Conservation (phyloP, 176 grass and related monocot genomes). For the Triticum timopheevii region DNA sequence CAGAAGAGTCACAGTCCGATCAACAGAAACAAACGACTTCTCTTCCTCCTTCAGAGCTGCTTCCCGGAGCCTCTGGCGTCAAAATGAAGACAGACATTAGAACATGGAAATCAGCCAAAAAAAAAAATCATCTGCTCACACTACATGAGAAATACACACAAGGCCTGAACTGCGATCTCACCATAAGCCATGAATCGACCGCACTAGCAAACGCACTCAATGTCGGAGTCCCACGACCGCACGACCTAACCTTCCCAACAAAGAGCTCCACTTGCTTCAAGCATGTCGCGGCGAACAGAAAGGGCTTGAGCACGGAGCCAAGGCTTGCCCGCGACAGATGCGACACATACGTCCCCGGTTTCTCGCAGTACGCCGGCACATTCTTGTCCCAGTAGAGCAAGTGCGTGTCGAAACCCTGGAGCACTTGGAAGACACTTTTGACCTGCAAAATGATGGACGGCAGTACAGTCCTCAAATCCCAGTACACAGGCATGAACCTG, state of each 20-base stretch:
- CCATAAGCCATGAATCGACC: constrained; percentile 77
- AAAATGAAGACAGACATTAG: constrained; percentile 21
- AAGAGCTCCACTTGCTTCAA: constrained; percentile 88
- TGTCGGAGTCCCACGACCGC: constrained; percentile 36
- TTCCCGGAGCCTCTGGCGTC: constrained; percentile 62
- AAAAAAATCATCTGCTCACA: not conserved
- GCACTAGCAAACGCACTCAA: constrained; percentile 72
- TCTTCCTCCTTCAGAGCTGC: constrained; percentile 85
- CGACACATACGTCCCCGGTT: constrained; percentile 50
- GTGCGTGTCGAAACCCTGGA: constrained; percentile 63
- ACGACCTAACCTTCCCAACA: constrained; percentile 44
- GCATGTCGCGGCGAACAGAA: constrained; percentile 71
- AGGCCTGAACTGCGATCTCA: constrained; percentile 31
- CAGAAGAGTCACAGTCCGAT: constrained; percentile 62
- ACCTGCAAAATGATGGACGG: constrained; percentile 41
- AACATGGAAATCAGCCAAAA: not conserved
- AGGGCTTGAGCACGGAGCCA: constrained; percentile 40
- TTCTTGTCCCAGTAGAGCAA: constrained; percentile 63
- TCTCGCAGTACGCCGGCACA: constrained; percentile 39
- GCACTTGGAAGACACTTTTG: constrained; percentile 67
- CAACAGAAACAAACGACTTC: constrained; percentile 36
- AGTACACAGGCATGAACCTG: constrained; percentile 1
- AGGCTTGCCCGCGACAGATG: constrained; percentile 69
- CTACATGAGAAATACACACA: not conserved
- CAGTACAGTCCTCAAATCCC: not conserved